Percentiles rank a stretch among this genome's conserved stretches.
Evolutionary conservation across 441 rosid genomes (phyloP).

Genomic region (Brassica hybrid): DNA sequence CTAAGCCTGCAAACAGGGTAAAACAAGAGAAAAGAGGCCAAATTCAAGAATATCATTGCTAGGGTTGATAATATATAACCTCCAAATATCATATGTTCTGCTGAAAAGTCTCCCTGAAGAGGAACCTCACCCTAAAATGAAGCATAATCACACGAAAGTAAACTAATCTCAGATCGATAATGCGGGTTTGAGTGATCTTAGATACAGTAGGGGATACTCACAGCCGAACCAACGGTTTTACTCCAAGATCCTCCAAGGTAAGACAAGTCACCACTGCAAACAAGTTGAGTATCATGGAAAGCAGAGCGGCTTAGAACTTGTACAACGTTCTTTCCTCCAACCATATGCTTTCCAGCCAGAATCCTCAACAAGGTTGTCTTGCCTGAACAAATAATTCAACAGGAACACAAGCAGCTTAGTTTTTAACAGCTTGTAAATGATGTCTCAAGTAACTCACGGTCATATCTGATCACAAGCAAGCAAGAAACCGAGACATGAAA

Average conservation of each 20-base stretch:
- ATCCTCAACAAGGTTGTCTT: slow-evolving; percentile 74
- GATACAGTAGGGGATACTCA: slow-evolving; percentile 46
- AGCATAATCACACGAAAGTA: not conserved
- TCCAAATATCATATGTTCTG: slow-evolving; percentile 76
- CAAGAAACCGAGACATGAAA: not conserved
- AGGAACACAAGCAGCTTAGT: not conserved
- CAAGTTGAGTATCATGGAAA: slow-evolving; percentile 74
- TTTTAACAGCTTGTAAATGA: not conserved
- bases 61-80: slow-evolving; percentile 45
- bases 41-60: not conserved
- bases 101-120: slow-evolving; percentile 77
- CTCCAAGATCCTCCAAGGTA: slow-evolving; percentile 87
- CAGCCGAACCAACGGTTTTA: slow-evolving; percentile 76
- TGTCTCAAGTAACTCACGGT: not conserved
- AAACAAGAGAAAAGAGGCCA: not conserved
- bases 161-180: not conserved
- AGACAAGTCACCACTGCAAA: slow-evolving; percentile 69
- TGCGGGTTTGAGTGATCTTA: no score
- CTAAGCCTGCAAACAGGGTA: not conserved
- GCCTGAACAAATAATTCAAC: slow-evolving; percentile 41
- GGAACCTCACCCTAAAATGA: slow-evolving; percentile 64
- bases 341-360: slow-evolving; percentile 77
- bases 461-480: not conserved
- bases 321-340: slow-evolving; percentile 68
- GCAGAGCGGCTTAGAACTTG: slow-evolving; percentile 64